Percentiles rank a stretch among this genome's conserved stretches.
phyloP scores from a whole-genome alignment of 2,329 filamentous ascomycete genomes.

The Aspergillus sp. region DNA sequence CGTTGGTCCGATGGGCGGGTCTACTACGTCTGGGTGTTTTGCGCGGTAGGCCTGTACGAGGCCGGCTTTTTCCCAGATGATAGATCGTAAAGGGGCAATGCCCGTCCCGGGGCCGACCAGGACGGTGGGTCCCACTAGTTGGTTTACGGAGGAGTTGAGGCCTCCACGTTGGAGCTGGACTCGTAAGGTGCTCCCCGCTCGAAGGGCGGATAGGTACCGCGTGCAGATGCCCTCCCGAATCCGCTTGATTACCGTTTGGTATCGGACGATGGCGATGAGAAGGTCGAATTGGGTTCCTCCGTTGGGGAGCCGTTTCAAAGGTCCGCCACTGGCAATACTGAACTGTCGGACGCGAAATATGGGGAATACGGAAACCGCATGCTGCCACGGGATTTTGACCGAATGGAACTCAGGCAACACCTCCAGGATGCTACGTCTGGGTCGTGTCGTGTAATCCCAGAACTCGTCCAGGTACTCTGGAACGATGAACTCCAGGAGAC shows the following conservation, averaged over 20 bases:
- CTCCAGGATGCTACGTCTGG: conserved; percentile 83
- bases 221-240: conserved; percentile 84
- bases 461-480: conserved; percentile 79
- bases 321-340: conserved; percentile 73
- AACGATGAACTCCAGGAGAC: conserved; percentile 74
- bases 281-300: conserved; percentile 55
- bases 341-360: conserved; percentile 82
- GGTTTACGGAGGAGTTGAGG: conserved; percentile 40
- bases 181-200: conserved; percentile 49
- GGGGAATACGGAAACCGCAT: conserved; percentile 66
- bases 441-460: conserved; percentile 89
- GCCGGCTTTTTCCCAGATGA: conserved; percentile 64
- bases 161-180: conserved; percentile 51
- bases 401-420: conserved; percentile 83
- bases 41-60: conserved; percentile 25
- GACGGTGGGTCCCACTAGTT: conserved; percentile 54
- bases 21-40: conserved; percentile 20
- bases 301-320: conserved; percentile 30
- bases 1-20: conserved; percentile 34
- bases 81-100: conserved; percentile 70
- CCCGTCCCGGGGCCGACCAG: conserved; percentile 81
- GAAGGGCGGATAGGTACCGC: conserved; percentile 65
- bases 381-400: conserved; percentile 70
- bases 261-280: conserved; percentile 81
- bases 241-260: conserved; percentile 76